These are phyloP conservation scores for Xylaria telfairii DNA, from an alignment of 495 filamentous ascomycete genomes.

Conservation along the genomic window DNA sequence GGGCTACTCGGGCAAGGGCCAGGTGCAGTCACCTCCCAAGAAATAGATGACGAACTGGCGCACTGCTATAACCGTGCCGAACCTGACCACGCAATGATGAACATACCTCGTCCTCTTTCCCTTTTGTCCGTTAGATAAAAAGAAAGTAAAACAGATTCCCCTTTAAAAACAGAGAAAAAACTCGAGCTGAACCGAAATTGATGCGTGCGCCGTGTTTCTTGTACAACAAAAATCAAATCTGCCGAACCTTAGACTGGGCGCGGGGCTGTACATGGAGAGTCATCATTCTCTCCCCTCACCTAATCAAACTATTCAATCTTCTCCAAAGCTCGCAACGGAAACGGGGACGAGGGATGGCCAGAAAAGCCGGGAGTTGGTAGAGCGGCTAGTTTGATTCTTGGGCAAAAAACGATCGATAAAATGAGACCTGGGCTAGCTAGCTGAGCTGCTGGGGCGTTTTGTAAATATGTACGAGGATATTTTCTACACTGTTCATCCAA, in stretches of 20 bases:
- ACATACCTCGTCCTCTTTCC: constrained; percentile 30
- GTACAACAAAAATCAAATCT: constrained; percentile 30
- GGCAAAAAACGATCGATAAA: background rate
- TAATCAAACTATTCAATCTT: constrained; percentile 6
- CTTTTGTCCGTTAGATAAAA: constrained; percentile 49
- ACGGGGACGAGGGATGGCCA: constrained; percentile 7
- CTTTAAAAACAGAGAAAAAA: constrained; percentile 23
- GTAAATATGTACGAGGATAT: constrained; percentile 44
- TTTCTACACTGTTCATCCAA: constrained; percentile 24
- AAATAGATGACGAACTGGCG: constrained; percentile 34
- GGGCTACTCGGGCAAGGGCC: constrained; percentile 79
- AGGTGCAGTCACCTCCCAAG: constrained; percentile 72
- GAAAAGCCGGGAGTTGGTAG: background rate
- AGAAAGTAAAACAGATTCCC: constrained; percentile 25
- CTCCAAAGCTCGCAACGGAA: background rate
- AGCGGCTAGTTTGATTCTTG: background rate
- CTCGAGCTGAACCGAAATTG: constrained; percentile 34
- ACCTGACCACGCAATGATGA: constrained; percentile 11
- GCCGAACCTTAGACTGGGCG: constrained; percentile 27
- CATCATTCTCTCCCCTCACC: background rate
- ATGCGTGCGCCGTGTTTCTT: constrained; percentile 27
- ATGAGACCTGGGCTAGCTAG: constrained; percentile 13
- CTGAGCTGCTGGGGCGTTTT: constrained; percentile 27
- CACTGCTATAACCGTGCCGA: constrained; percentile 7
- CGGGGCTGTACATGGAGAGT: background rate